Evolutionary conservation across 2,329 filamentous ascomycete genomes (phyloP).

Genomic region (Aspergillus sp.): DNA sequence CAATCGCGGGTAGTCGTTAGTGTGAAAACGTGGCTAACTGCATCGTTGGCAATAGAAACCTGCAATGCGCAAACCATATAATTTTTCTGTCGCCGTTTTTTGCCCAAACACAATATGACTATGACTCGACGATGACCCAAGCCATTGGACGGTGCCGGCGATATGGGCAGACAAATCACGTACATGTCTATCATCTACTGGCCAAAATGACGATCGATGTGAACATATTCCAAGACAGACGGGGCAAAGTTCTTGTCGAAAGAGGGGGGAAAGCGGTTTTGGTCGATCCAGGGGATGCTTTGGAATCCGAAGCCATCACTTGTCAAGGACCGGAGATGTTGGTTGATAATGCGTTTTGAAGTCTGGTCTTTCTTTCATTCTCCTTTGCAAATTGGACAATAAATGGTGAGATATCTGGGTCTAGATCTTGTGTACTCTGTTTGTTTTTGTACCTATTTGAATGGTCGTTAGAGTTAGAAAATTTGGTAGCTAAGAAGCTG

Average conservation of each 20-base stretch:
- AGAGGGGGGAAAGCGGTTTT: slow-evolving; percentile 22
- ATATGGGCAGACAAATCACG: slow-evolving; percentile 57
- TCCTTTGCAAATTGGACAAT: neutral
- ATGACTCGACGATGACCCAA: slow-evolving; percentile 60
- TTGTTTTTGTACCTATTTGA: neutral
- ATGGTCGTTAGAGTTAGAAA: slow-evolving; percentile 2
- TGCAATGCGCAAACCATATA: slow-evolving; percentile 64
- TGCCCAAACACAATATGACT: slow-evolving; percentile 51
- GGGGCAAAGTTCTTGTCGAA: slow-evolving; percentile 30
- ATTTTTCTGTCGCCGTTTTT: slow-evolving; percentile 62
- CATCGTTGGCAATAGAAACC: slow-evolving; percentile 49
- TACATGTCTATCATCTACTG: slow-evolving; percentile 58
- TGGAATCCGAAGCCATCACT: slow-evolving; percentile 18
- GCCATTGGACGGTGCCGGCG: slow-evolving; percentile 62
- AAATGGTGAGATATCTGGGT: neutral
- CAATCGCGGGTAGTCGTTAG: neutral
- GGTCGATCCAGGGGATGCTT: slow-evolving; percentile 20
- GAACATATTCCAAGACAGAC: slow-evolving; percentile 42
- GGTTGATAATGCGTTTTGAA: slow-evolving; percentile 26
- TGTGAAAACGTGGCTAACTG: neutral
- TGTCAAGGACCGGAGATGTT: slow-evolving; percentile 31
- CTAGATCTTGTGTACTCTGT: neutral
- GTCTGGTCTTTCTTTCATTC: neutral
- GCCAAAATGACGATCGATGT: slow-evolving; percentile 47
- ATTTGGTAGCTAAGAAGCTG: neutral